Conservation (phyloP, 2,329 filamentous ascomycete genomes). For the Fonsecaea multimorphosa region DNA sequence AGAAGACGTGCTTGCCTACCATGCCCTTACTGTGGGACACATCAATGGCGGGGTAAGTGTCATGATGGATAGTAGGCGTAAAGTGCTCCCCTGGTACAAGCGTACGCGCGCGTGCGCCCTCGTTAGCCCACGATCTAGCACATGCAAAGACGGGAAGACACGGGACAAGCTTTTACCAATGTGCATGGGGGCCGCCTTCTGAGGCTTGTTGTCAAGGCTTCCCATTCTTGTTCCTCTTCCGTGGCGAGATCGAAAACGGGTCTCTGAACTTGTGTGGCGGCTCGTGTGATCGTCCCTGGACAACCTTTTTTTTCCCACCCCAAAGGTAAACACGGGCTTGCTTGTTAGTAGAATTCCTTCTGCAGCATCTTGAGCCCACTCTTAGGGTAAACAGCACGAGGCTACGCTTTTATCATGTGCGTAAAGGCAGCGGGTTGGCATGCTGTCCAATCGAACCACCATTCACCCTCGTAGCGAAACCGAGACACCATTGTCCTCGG, state of each 20-base stretch:
- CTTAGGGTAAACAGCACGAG: background rate
- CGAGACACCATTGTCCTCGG: constrained; percentile 1
- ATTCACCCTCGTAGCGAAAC: background rate
- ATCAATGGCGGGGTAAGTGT: background rate
- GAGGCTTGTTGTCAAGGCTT: background rate
- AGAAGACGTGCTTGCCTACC: constrained; percentile 3
- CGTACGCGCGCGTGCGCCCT: too few relatives aligned
- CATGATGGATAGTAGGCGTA: constrained; percentile 2
- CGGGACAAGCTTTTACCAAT: background rate
- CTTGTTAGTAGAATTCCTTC: background rate
- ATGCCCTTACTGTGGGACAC: background rate
- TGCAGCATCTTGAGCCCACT: background rate
- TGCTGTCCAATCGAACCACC: background rate
- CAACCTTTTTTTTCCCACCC: background rate
- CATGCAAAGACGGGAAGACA: background rate
- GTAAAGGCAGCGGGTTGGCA: background rate
- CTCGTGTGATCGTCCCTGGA: background rate
- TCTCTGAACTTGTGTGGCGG: too few relatives aligned
- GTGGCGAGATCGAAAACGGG: background rate
- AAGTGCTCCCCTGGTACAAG: background rate
- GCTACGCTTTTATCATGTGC: constrained; percentile 8
- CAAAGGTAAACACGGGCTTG: background rate
- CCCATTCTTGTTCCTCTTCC: background rate
- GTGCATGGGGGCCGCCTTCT: background rate
- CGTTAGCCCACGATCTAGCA: background rate